These are phyloP conservation scores for Aureobasidium lini DNA, from an alignment of 2,329 filamentous ascomycete species.

Conservation along the genomic window DNA sequence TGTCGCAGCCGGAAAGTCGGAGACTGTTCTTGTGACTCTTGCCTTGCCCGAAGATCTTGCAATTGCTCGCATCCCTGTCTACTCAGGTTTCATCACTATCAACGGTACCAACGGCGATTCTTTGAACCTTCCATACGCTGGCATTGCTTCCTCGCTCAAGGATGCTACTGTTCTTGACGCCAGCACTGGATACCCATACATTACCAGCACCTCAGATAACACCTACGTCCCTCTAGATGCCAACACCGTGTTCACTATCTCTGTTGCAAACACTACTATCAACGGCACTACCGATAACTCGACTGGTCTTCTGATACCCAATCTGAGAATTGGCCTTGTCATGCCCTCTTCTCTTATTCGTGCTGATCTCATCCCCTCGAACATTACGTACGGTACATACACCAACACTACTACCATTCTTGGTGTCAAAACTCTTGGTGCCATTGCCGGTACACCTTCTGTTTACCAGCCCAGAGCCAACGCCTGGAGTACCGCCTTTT, in stretches of 20 bases:
- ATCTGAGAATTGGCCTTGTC: constrained; percentile 17
- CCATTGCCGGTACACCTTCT: constrained; percentile 17
- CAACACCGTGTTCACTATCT: constrained; percentile 20
- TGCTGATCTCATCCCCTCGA: constrained; percentile 14
- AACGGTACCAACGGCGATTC: constrained; percentile 20
- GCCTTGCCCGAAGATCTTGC: constrained; percentile 19
- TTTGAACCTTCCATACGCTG: constrained; percentile 28
- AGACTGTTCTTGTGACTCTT: constrained; percentile 19
- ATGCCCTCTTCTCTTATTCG: constrained; percentile 15
- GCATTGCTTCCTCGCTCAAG: constrained; percentile 22
- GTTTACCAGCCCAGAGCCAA: constrained; percentile 19
- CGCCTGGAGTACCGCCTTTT: constrained; percentile 15
- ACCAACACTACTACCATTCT: constrained; percentile 13
- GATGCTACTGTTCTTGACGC: constrained; percentile 22
- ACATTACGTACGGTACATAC: neutral
- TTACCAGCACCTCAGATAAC: constrained; percentile 12
- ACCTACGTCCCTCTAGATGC: constrained; percentile 14
- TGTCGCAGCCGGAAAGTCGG: constrained; percentile 18
- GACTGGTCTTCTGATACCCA: constrained; percentile 21
- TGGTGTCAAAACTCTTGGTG: constrained; percentile 14
- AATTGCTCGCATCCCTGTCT: constrained; percentile 25
- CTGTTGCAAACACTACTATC: constrained; percentile 16
- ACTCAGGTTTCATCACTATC: constrained; percentile 27
- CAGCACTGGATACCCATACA: constrained; percentile 21
- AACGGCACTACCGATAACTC: constrained; percentile 17